Evolutionary conservation across 257 asterid species (phyloP).

Genomic region (Ligustrum vulgare): DNA sequence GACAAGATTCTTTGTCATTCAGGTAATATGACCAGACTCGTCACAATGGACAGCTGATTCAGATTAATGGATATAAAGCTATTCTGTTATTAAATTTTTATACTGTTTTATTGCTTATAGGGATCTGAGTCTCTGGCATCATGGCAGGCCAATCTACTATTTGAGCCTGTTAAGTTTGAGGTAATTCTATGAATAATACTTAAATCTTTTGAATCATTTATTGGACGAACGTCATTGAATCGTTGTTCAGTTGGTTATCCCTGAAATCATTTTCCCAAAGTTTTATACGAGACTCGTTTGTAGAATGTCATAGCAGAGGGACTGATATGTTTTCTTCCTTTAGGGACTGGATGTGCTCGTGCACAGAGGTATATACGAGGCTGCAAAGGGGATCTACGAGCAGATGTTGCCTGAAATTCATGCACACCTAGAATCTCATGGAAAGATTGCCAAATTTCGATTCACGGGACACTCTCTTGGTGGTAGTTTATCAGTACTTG

Average conservation of each 20-base stretch:
- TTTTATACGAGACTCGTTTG: neutral
- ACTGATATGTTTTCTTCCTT: constrained; percentile 23
- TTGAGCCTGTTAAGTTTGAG: constrained; percentile 94
- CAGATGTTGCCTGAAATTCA: constrained; percentile 89
- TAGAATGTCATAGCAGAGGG: neutral
- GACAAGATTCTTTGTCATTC: constrained; percentile 49
- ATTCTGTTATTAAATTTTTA: too few relatives aligned
- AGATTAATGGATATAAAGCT: too few relatives aligned
- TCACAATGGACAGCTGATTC: too few relatives aligned
- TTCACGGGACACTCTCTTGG: constrained; percentile 98
- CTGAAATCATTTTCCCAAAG: neutral
- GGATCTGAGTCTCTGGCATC: constrained; percentile 96
- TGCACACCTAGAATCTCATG: constrained; percentile 55
- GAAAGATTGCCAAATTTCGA: constrained; percentile 65
- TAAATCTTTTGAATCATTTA: neutral
- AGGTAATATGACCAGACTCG: constrained; percentile 22
- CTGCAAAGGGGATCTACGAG: constrained; percentile 84
- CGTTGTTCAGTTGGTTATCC: neutral
- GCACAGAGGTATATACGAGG: constrained; percentile 95
- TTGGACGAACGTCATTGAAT: too few relatives aligned
- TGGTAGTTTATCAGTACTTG: constrained; percentile 80
- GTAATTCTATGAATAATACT: constrained; percentile 35
- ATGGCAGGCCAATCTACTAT: constrained; percentile 94
- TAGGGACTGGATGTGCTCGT: constrained; percentile 86
- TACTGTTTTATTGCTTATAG: constrained; percentile 34